phyloP scores from a whole-genome alignment of 257 asterid species.

The Echium plantagineum region DNA sequence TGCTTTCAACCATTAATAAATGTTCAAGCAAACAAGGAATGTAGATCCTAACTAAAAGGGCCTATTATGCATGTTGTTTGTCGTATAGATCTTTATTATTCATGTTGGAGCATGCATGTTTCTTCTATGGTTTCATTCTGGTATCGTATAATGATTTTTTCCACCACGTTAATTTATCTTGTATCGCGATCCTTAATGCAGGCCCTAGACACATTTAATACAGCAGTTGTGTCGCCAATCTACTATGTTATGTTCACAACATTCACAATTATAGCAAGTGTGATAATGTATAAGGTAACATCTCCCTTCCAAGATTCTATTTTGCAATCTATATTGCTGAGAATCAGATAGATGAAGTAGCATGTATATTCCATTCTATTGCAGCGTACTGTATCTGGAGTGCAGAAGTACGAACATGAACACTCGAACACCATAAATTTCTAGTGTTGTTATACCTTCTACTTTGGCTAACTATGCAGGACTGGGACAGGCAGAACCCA shows the following conservation, averaged over 20 bases:
- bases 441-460: neutral
- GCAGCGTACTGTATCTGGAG: neutral
- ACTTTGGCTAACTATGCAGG: slow-evolving; percentile 34
- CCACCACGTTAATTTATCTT: neutral
- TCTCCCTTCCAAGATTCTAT: neutral
- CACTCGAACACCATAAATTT: neutral
- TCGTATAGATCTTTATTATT: neutral
- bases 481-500: slow-evolving; percentile 93
- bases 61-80: neutral
- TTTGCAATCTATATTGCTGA: neutral
- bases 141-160: neutral
- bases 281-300: slow-evolving; percentile 96
- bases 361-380: neutral
- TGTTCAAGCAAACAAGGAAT: too few relatives aligned
- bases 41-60: too few relatives aligned
- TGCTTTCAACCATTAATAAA: neutral
- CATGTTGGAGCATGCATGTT: neutral
- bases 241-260: slow-evolving; percentile 97
- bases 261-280: slow-evolving; percentile 88
- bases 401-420: neutral
- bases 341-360: neutral
- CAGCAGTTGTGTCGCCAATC: slow-evolving; percentile 95
- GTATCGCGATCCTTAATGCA: slow-evolving; percentile 28
- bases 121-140: slow-evolving; percentile 8
- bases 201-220: slow-evolving; percentile 98